A percentile compares a stretch with the other conserved stretches of the same genome.
Conservation (phyloP, 179 eudicot species). For the Actinidia chinensis region DNA sequence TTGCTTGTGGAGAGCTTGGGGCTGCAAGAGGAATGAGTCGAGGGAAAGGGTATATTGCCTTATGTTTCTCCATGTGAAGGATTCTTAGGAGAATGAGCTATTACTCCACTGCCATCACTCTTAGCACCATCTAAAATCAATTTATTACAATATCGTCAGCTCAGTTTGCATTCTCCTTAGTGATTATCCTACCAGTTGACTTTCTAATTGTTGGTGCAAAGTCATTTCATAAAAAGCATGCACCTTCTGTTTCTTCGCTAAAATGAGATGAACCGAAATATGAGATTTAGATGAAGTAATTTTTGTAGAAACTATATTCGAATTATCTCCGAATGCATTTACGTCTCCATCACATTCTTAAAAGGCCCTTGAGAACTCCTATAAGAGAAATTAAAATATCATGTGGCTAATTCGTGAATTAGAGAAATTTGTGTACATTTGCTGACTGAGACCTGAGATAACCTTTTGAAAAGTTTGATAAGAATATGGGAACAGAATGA, state of each 20-base stretch:
- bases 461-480: background rate
- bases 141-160: background rate
- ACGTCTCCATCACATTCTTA: background rate
- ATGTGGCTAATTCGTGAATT: background rate
- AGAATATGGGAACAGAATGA: background rate
- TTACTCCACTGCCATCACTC: background rate
- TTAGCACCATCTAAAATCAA: background rate
- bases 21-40: conserved; percentile 80
- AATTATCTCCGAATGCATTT: background rate
- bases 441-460: conserved; percentile 3
- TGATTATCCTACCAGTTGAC: background rate
- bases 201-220: background rate
- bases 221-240: background rate
- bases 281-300: conserved; percentile 13
- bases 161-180: too few species aligned
- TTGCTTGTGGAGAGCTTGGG: conserved; percentile 85
- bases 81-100: background rate
- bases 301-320: background rate
- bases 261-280: background rate
- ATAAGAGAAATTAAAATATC: too few species aligned
- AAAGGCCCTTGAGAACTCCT: background rate
- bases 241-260: background rate
- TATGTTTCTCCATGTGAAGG: background rate
- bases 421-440: background rate
- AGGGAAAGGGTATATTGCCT: conserved; percentile 81